phyloP scores from a whole-genome alignment of 106 monocot genomes.

The Apostasia shenzhenica region DNA sequence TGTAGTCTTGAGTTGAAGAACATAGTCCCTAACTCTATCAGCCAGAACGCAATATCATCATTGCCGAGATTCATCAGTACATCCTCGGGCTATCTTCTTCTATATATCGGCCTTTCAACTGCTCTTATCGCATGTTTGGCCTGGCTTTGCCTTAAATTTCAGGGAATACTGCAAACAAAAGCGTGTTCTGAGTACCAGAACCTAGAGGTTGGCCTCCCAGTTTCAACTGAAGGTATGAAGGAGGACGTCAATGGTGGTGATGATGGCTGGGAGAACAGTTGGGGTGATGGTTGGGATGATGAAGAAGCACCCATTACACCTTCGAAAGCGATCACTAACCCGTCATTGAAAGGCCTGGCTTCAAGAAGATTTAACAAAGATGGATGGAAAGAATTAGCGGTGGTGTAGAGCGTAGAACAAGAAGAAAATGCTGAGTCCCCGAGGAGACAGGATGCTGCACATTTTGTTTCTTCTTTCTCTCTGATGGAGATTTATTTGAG shows the following conservation, averaged over 20 bases:
- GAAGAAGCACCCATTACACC: conserved; percentile 81
- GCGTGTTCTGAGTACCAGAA: conserved; percentile 30
- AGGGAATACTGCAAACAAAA: conserved; percentile 9
- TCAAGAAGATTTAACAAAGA: conserved; percentile 66
- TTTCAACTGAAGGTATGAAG: conserved; percentile 54
- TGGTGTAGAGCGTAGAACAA: too few species aligned
- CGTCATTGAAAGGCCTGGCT: conserved; percentile 70
- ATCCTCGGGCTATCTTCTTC: conserved; percentile 3
- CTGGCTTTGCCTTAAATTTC: conserved; percentile 29
- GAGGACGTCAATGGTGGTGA: conserved; percentile 12
- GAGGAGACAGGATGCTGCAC: too few species aligned
- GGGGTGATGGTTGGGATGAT: conserved; percentile 79
- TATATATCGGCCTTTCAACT: conserved; percentile 23
- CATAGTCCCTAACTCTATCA: conserved; percentile 26
- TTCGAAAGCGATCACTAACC: conserved; percentile 32
- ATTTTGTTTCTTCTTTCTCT: too few species aligned
- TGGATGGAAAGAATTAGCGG: conserved; percentile 56
- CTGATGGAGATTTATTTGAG: too few species aligned
- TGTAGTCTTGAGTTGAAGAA: conserved; percentile 57
- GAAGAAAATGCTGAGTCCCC: too few species aligned
- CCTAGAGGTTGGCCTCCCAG: conserved; percentile 37
- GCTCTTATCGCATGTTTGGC: conserved; percentile 12
- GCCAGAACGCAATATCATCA: conserved; percentile 15
- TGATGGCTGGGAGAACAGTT: conserved; percentile 64
- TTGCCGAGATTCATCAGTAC: conserved; percentile 11